Evolutionary conservation across 2,329 filamentous ascomycete genomes (phyloP).

Genomic region (Orbilia quercus): DNA sequence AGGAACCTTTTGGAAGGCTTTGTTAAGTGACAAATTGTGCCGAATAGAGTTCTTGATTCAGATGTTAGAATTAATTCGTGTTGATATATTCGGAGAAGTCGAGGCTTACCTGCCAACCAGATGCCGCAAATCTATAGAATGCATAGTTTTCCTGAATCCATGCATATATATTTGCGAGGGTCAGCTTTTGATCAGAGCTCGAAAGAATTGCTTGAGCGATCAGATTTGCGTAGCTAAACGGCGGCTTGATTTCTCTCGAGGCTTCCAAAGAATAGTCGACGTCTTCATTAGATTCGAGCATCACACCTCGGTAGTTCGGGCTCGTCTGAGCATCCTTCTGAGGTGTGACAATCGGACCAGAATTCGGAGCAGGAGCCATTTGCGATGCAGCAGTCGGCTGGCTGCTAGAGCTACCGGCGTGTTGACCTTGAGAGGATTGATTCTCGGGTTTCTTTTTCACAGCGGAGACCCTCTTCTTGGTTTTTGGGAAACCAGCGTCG

Average conservation of each 20-base stretch:
- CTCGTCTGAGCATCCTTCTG: conserved; percentile 64
- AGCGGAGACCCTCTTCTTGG: conserved; percentile 26
- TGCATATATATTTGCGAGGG: conserved; percentile 89
- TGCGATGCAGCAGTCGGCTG: conserved; percentile 6
- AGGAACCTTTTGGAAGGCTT: conserved; percentile 92
- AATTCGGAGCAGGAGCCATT: neutral
- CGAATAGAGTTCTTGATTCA: conserved; percentile 84
- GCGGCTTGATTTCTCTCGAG: conserved; percentile 91
- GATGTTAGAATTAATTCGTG: conserved; percentile 1
- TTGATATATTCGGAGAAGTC: conserved; percentile 6
- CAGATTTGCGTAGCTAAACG: conserved; percentile 95
- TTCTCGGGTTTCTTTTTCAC: conserved; percentile 39
- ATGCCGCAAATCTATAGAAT: conserved; percentile 86
- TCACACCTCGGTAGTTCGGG: conserved; percentile 67
- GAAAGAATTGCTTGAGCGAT: conserved; percentile 96
- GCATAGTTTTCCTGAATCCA: conserved; percentile 92
- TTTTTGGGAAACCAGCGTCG: conserved; percentile 35
- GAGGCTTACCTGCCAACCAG: conserved; percentile 85
- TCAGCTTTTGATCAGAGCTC: conserved; percentile 86
- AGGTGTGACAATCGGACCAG: conserved; percentile 25
- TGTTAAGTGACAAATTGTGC: conserved; percentile 94
- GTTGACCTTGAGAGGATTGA: conserved; percentile 7
- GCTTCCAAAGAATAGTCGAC: conserved; percentile 84
- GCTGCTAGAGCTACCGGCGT: conserved; percentile 8
- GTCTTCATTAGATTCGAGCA: conserved; percentile 68